Conservation (phyloP, 768 basidiomycete genomes). For the Tylopilus sp. region DNA sequence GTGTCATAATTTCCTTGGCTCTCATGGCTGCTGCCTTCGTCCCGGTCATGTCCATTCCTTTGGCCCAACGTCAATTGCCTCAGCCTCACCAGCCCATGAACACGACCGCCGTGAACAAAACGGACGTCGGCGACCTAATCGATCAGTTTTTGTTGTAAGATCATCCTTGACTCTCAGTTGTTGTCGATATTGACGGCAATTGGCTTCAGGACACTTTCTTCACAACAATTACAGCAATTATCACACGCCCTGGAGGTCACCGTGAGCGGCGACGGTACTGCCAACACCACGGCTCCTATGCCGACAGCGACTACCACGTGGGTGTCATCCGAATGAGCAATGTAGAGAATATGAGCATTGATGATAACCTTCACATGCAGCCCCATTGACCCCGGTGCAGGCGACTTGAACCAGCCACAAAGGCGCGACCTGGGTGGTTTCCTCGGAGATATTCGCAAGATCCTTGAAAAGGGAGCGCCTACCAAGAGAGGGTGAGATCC, state of each 20-base stretch:
- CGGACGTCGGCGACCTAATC: neutral
- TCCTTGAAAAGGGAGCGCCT: neutral
- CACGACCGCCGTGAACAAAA: neutral
- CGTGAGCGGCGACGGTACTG: neutral
- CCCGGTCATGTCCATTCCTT: conserved; percentile 10
- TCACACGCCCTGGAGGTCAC: neutral
- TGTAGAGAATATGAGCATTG: neutral
- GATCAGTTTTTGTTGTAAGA: neutral
- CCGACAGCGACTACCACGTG: neutral
- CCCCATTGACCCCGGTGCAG: neutral
- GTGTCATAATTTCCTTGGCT: conserved; percentile 2
- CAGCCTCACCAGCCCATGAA: neutral
- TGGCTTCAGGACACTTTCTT: neutral
- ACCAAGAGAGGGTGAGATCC: neutral
- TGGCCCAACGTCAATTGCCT: neutral
- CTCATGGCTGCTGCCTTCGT: conserved; percentile 1
- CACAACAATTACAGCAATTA: neutral
- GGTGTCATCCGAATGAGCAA: neutral
- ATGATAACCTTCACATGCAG: neutral
- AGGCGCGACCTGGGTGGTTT: neutral
- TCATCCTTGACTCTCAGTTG: too few species aligned
- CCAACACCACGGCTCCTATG: neutral
- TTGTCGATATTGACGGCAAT: neutral
- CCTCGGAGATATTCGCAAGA: neutral
- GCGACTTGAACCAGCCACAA: neutral